Base-by-base conservation (phyloP, 1,139 yeast species). In the Pichia sp. region DNA sequence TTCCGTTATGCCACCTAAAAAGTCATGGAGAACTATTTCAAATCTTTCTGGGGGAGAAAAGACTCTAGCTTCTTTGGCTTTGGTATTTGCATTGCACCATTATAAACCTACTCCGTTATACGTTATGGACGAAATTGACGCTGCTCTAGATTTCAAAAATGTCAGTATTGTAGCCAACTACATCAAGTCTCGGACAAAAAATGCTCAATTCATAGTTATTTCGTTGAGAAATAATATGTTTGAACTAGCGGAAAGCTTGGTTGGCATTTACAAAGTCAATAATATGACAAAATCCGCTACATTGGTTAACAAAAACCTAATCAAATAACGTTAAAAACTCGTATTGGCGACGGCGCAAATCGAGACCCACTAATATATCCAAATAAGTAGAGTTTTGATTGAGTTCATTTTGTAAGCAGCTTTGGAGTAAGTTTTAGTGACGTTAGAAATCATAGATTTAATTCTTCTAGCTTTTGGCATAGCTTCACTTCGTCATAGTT, bases 61-160 rank as follows among this genome's bases (percentile, higher is more conserved):
- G 70, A 95, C 99, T 0, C 76, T 95, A 60, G 87, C 96, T 65
- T 93, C 99, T 0, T 75, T 95, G 62, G 99, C 99, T 0, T 75
- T 95, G 59, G 99, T 95, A 4, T 95, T 95, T 77, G 99, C 99
- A 0, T 78, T 95, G 44, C 99, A 95, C 67, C 88, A 87, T 62
- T 95, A 89, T 68, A 93, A 90, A 66, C 99, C 99, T 1, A 95
- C 99, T 0, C 99, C 99, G 7, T 72, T 95, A 46, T 95, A 95
- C 66, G 99, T 95, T 37, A 95, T 95, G 99, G 99, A 95, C 72
- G 99, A 95, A 71, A 93, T 95, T 62, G 99, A 95, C 72, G 99
- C 99, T 0, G 99, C 99, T 1, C 76, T 95, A 60, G 99, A 95
- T 72, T 95, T 93, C 71, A 76, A 98, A 66, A 95, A 95, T 64